These are phyloP conservation scores for Metschnikowia continentalis DNA, from an alignment of 805 yeast genomes.

Conservation along the genomic window DNA sequence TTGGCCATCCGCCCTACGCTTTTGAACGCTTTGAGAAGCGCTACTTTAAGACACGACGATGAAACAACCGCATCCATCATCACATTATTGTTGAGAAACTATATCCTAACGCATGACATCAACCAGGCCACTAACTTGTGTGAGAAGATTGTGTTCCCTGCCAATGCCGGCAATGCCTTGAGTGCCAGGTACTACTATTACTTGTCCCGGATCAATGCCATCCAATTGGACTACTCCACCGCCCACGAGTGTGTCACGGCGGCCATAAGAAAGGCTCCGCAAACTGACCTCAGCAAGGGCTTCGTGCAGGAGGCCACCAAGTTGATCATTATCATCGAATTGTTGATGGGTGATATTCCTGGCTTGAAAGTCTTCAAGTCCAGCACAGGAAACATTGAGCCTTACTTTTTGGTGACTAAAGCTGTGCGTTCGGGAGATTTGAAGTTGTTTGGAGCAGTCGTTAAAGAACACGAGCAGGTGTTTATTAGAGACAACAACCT, in stretches of 20 bases:
- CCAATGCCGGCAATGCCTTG: conserved; percentile 76
- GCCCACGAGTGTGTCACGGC: conserved; percentile 88
- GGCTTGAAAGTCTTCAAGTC: conserved; percentile 78
- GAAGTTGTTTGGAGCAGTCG: conserved; percentile 67
- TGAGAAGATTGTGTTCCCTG: conserved; percentile 85
- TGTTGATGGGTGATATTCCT: conserved; percentile 95
- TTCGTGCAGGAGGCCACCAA: conserved; percentile 88
- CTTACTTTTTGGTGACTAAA: conserved; percentile 81
- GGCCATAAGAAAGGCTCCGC: conserved; percentile 97
- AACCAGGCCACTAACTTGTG: conserved; percentile 86
- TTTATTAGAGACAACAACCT: conserved; percentile 76
- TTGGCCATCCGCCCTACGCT: conserved; percentile 64
- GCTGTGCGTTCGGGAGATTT: conserved; percentile 94
- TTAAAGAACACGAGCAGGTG: conserved; percentile 55
- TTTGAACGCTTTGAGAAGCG: conserved; percentile 74
- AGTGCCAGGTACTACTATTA: conserved; percentile 91
- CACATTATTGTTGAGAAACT: conserved; percentile 80
- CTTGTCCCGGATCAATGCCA: conserved; percentile 82
- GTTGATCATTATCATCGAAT: conserved; percentile 80
- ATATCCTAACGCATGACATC: conserved; percentile 72
- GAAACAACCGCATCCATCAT: conserved; percentile 88
- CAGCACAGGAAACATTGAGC: conserved; percentile 47
- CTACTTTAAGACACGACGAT: conserved; percentile 85
- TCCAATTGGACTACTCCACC: conserved; percentile 86
- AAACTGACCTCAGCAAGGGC: conserved; percentile 77